phyloP scores from a whole-genome alignment of 208 protist genomes.

The Trypanosoma mega region DNA sequence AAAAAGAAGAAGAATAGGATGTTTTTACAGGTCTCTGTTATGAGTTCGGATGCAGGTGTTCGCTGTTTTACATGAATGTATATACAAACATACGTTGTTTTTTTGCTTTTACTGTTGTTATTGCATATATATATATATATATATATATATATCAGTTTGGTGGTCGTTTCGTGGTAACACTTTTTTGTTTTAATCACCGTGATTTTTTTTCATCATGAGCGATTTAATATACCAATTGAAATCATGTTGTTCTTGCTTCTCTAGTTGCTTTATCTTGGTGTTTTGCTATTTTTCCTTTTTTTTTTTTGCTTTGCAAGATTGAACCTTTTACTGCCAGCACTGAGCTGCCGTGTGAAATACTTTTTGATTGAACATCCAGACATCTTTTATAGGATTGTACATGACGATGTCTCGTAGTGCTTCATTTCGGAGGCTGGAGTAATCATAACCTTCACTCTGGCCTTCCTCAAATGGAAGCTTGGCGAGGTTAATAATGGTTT shows the following conservation, averaged over 20 bases:
- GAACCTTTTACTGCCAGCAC: slow-evolving; percentile 41
- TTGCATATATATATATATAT: no score
- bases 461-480: slow-evolving; percentile 71
- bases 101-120: no score
- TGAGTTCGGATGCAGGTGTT: no score
- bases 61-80: no score
- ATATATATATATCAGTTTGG: no score
- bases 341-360: slow-evolving; percentile 69
- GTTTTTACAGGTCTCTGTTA: no score
- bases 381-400: slow-evolving; percentile 76
- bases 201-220: slow-evolving; percentile 1
- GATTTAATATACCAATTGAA: background rate
- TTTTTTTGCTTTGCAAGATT: slow-evolving; percentile 6
- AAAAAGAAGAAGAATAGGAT: no score
- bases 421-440: slow-evolving; percentile 53
- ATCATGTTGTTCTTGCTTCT: slow-evolving; percentile 7
- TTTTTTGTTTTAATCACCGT: no score
- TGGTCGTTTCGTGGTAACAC: no score
- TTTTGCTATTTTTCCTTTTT: slow-evolving; percentile 20
- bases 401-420: slow-evolving; percentile 68
- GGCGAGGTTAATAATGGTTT: slow-evolving; percentile 58
- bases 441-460: slow-evolving; percentile 63
- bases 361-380: slow-evolving; percentile 68
- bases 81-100: no score
- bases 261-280: slow-evolving; percentile 8